Conservation (phyloP, 2,329 filamentous ascomycete genomes). For the Coniochaeta hoffmannii region DNA sequence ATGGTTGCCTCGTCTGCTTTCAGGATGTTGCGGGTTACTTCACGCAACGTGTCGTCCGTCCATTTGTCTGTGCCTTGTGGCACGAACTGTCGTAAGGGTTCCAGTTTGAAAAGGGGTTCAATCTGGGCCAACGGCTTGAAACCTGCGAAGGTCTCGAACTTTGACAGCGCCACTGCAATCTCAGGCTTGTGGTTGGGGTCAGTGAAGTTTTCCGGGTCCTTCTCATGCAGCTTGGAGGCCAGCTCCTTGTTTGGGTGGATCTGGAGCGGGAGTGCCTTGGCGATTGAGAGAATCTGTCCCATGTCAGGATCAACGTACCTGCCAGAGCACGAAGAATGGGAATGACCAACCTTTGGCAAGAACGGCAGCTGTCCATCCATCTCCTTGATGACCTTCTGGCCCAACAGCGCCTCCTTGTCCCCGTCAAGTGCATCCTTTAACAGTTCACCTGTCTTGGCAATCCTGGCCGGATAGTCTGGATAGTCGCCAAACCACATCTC, state of each 20-base stretch:
- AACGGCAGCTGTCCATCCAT: constrained; percentile 63
- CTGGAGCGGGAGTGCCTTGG: constrained; percentile 67
- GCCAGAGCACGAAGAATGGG: background rate
- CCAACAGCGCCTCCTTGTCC: constrained; percentile 56
- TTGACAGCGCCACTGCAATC: constrained; percentile 63
- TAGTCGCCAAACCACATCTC: constrained; percentile 76
- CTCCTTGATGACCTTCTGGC: constrained; percentile 50
- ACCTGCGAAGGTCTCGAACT: constrained; percentile 70
- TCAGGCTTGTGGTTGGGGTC: constrained; percentile 76
- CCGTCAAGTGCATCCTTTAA: constrained; percentile 57
- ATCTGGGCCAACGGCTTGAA: constrained; percentile 62
- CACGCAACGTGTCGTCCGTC: constrained; percentile 49
- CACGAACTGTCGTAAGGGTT: constrained; percentile 45
- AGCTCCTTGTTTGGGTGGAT: constrained; percentile 67
- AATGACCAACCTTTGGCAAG: constrained; percentile 52
- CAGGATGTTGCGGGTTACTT: constrained; percentile 47
- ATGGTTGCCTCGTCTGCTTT: constrained; percentile 45
- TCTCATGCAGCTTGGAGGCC: constrained; percentile 53
- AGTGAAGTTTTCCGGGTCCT: constrained; percentile 58
- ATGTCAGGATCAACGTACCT: background rate
- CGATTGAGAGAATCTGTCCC: constrained; percentile 60
- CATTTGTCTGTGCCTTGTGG: constrained; percentile 37
- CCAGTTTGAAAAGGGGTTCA: constrained; percentile 47
- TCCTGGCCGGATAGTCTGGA: constrained; percentile 58
- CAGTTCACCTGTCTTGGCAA: constrained; percentile 53